Evolutionary conservation across 140 eudicot species (phyloP).

Genomic region (Stevia rebaudiana): DNA sequence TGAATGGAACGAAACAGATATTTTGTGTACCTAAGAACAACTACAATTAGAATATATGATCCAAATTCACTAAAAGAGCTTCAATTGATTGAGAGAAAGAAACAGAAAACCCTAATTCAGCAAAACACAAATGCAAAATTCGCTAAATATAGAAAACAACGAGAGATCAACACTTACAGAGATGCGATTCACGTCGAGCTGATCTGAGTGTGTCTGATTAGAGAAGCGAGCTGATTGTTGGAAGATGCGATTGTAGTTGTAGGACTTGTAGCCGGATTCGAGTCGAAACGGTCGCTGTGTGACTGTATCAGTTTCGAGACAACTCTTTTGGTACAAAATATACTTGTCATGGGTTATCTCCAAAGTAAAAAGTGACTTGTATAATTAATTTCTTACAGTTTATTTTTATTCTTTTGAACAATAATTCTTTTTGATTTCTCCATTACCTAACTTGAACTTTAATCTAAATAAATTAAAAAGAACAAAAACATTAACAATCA

Average conservation of each 20-base stretch:
- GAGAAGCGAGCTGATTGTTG: neutral
- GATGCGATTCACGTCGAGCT: neutral
- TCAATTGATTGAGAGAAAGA: neutral
- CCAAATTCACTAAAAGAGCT: neutral
- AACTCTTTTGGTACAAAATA: neutral
- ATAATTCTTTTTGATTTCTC: too few species aligned
- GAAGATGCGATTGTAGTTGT: slow-evolving; percentile 12
- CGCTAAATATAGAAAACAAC: neutral
- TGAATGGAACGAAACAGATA: neutral
- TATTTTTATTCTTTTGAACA: too few species aligned
- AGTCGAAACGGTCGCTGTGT: slow-evolving; percentile 33
- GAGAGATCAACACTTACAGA: slow-evolving; percentile 15
- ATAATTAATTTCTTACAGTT: too few species aligned
- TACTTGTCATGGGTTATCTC: neutral
- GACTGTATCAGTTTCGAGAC: slow-evolving; percentile 7
- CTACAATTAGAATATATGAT: neutral
- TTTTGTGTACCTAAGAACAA: neutral
- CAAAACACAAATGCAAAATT: neutral
- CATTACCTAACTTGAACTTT: too few species aligned
- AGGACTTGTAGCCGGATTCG: slow-evolving; percentile 1
- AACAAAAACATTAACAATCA: too few species aligned
- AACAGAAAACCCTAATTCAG: slow-evolving; percentile 24
- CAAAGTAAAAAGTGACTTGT: too few species aligned
- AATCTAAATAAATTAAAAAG: too few species aligned
- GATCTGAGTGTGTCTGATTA: slow-evolving; percentile 2